phyloP scores from a whole-genome alignment of 495 filamentous ascomycete species.

The Podospora bellae-mahoneyi region DNA sequence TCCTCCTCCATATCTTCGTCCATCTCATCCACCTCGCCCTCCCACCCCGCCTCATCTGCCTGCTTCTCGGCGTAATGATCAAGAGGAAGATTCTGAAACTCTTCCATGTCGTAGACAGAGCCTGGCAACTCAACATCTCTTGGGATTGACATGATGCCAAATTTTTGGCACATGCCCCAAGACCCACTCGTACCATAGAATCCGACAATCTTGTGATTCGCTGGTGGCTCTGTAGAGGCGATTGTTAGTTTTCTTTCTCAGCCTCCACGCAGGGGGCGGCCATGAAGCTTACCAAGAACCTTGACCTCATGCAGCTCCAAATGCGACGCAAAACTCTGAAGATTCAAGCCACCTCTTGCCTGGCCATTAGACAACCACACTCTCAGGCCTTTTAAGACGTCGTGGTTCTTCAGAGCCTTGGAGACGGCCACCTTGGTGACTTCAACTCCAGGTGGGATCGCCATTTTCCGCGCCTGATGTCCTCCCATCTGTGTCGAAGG shows the following conservation, averaged over 20 bases:
- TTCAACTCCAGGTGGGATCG: background rate
- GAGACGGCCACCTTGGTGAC: background rate
- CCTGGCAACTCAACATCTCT: constrained; percentile 35
- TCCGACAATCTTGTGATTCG: constrained; percentile 39
- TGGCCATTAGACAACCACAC: constrained; percentile 10
- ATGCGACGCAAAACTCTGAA: background rate
- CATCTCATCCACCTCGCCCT: background rate
- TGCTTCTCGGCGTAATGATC: constrained; percentile 8
- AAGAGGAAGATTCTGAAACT: constrained; percentile 32
- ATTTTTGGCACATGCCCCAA: constrained; percentile 27
- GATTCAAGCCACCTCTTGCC: constrained; percentile 6
- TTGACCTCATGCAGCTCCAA: constrained; percentile 5
- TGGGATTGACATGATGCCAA: constrained; percentile 45
- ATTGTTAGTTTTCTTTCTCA: background rate
- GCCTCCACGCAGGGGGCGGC: no score
- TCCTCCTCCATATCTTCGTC: background rate
- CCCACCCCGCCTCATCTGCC: background rate
- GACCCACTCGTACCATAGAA: constrained; percentile 40
- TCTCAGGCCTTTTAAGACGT: background rate
- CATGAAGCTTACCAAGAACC: no score
- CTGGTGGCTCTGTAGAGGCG: constrained; percentile 24
- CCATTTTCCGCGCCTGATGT: constrained; percentile 5
- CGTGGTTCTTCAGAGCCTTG: background rate
- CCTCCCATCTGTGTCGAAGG: constrained; percentile 3
- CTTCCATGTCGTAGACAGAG: constrained; percentile 35